Evolutionary conservation across 345 rosid species (phyloP).

Genomic region (Streptanthus diversifolius): DNA sequence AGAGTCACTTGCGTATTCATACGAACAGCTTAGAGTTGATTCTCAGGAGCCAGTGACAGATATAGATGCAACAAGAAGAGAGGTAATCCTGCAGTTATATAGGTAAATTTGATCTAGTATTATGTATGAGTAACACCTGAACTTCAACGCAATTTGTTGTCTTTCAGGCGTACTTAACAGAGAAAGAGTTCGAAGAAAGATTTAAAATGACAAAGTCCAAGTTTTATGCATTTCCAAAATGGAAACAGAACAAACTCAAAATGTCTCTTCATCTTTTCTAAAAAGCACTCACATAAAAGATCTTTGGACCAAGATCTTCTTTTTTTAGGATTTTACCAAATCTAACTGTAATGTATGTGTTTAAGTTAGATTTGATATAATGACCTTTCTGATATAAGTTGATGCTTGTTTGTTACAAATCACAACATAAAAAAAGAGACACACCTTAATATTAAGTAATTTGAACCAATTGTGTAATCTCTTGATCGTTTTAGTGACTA

Average conservation of each 20-base stretch:
- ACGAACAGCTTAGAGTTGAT: conserved; percentile 45
- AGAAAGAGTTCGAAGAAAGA: conserved; percentile 53
- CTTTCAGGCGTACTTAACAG: conserved; percentile 52
- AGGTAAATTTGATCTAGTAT: not conserved
- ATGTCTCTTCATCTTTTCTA: conserved; percentile 55
- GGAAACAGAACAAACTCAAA: conserved; percentile 77
- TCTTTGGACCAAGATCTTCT: not conserved
- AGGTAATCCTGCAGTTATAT: conserved; percentile 38
- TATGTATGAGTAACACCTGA: not conserved
- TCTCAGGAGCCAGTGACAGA: conserved; percentile 51
- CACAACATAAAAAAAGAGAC: not conserved
- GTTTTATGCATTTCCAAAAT: conserved; percentile 60
- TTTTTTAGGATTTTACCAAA: not conserved
- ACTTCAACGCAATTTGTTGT: not conserved
- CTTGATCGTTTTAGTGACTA: too few relatives aligned
- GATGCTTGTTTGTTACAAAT: not conserved
- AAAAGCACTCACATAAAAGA: conserved; percentile 3
- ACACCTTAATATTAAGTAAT: too few relatives aligned
- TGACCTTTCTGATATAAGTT: not conserved
- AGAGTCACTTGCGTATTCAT: conserved; percentile 44
- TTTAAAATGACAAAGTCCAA: conserved; percentile 43
- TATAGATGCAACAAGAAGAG: conserved; percentile 64
- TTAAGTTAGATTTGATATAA: too few relatives aligned
- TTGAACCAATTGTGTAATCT: too few relatives aligned
- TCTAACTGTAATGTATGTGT: not conserved